Evolutionary conservation across 2,329 filamentous ascomycete species (phyloP), one percentile per base, ranked within the genome.

Genomic region (Boeremia exigua): DNA sequence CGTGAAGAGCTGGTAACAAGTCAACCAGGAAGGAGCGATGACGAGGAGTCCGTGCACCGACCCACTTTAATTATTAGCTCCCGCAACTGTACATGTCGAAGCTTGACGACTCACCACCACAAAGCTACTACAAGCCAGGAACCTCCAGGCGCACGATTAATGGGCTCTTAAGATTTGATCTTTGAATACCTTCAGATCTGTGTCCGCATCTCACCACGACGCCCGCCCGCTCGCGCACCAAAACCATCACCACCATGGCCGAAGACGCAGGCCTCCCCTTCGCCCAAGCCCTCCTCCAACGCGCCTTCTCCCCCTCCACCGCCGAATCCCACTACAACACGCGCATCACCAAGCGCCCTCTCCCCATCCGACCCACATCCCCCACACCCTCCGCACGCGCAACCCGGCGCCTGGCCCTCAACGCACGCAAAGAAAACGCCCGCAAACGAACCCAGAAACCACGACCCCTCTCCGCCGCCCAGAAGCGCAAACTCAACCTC

Each of bases 321-420:
- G 86, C 88, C 50, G 79, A 81, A 30, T 83, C 86, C 49, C 90
- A 96, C 75, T 94, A 89, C 81, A 82, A 83, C 59, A 91, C 96
- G 61, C 92, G 92, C 76, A 86, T 96, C 73, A 86, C 91, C 67
- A 88, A 91, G 71, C 91, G 92, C 42, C 88, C 91, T 0, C 86
- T 97, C 53, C 86, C 89, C 68, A 85, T 97, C 3, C 87, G 89
- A 37, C 88, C 91, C 6, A 89, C 88, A 19, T 91, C 90, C 0
- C 90, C 91, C 74, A 86, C 67, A 63, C 82, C 69, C 28, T 77
- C 75, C n/a, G 68, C 77, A 11, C 73, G 69, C 58, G 67, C 72
- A 9, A 19, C 65, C 11, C 72, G 72, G 43, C 77, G 79, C 46
- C 84, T 86, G 66, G 83, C 84, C 17, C 86, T 88, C 58, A 79